Percentiles rank a stretch among this genome's conserved stretches.
These are phyloP conservation scores for Platanus orientalis DNA, from an alignment of 164 flowering plant species.

Conservation along the genomic window DNA sequence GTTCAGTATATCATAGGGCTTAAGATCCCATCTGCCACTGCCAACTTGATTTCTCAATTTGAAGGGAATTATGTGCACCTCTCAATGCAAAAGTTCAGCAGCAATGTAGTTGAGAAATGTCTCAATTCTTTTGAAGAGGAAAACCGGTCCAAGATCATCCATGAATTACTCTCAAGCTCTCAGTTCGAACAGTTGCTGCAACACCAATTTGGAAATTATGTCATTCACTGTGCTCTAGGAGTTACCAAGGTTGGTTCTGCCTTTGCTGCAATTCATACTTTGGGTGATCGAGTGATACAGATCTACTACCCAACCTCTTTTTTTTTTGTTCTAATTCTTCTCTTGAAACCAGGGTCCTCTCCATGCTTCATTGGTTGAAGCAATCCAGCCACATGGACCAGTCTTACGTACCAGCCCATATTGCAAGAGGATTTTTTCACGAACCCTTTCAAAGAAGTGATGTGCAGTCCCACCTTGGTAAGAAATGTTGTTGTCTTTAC, in stretches of 20 bases:
- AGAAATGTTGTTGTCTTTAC: constrained; percentile 26
- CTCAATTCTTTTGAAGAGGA: constrained; percentile 25
- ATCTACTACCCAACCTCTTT: neutral
- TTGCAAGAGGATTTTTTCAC: constrained; percentile 57
- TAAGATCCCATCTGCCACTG: constrained; percentile 32
- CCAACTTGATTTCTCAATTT: constrained; percentile 35
- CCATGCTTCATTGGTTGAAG: constrained; percentile 36
- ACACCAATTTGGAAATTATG: constrained; percentile 45
- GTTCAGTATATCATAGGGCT: constrained; percentile 44
- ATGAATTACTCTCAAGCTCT: constrained; percentile 34
- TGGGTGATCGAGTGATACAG: no score
- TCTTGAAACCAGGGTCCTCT: constrained; percentile 37
- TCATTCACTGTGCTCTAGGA: constrained; percentile 37
- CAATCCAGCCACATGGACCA: constrained; percentile 33
- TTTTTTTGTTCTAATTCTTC: neutral
- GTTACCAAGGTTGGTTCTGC: constrained; percentile 32
- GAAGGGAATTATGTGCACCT: constrained; percentile 46
- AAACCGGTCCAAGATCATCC: constrained; percentile 26
- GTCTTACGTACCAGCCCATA: constrained; percentile 46
- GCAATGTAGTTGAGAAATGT: constrained; percentile 53
- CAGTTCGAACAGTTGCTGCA: constrained; percentile 42
- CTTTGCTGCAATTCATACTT: neutral
- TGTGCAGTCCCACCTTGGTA: constrained; percentile 11
- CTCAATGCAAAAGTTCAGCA: constrained; percentile 48
- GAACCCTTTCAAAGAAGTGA: constrained; percentile 39